Evolutionary conservation across 2,329 filamentous ascomycete species (phyloP).

Genomic region (Amauroascus niger): DNA sequence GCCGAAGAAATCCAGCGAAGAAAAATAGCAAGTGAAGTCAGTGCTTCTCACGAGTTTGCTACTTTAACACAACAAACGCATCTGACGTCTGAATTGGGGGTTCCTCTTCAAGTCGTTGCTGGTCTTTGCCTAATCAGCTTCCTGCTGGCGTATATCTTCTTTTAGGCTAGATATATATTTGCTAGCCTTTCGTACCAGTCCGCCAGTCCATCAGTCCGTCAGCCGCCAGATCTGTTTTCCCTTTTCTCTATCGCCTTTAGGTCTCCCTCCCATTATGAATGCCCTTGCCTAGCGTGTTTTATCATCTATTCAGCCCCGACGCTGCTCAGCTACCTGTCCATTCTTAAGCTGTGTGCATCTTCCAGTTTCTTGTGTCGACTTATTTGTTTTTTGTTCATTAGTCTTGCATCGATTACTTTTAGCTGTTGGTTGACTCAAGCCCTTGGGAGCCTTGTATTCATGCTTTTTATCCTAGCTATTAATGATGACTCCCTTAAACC

Average conservation of each 20-base stretch:
- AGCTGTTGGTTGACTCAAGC: neutral
- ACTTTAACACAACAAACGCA: constrained; percentile 39
- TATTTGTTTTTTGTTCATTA: neutral
- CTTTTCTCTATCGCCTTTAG: neutral
- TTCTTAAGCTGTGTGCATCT: neutral
- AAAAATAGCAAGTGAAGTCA: constrained; percentile 52
- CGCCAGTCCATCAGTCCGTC: neutral
- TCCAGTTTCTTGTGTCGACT: neutral
- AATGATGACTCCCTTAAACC: neutral
- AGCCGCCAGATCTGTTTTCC: neutral
- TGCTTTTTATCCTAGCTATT: neutral
- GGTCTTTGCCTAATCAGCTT: constrained; percentile 81
- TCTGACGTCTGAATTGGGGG: constrained; percentile 54
- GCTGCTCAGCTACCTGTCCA: neutral
- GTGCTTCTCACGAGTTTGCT: constrained; percentile 40
- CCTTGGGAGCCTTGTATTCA: neutral
- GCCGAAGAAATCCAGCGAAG: constrained; percentile 68
- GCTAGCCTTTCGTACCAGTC: neutral
- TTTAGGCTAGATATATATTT: constrained; percentile 45
- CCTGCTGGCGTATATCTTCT: constrained; percentile 90
- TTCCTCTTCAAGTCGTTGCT: constrained; percentile 77
- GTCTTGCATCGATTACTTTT: neutral
- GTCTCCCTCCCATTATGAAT: neutral
- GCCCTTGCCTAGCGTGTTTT: neutral
- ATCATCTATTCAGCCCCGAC: neutral